Evolutionary conservation across 1,284 basidiomycete genomes (phyloP).

Genomic region (Apiotrichum akiyoshidainum): DNA sequence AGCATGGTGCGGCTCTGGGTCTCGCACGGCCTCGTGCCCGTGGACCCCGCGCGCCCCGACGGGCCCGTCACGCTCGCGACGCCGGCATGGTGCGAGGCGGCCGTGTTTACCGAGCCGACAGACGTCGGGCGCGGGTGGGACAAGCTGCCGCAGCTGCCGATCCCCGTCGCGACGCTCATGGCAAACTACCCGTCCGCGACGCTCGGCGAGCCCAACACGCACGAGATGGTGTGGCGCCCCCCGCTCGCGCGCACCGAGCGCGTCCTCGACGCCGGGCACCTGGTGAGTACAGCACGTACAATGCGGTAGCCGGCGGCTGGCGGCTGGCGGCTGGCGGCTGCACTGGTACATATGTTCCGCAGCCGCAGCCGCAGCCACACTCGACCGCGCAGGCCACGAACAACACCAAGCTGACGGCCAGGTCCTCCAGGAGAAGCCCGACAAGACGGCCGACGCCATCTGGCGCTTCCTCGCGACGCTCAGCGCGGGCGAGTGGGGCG

Average conservation of each 20-base stretch:
- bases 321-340: too few relatives aligned
- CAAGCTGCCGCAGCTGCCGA: constrained; percentile 25
- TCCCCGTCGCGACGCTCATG: constrained; percentile 26
- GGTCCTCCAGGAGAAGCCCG: constrained; percentile 41
- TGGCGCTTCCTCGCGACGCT: constrained; percentile 31
- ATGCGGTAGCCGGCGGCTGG: too few relatives aligned
- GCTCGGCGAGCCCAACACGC: constrained; percentile 27
- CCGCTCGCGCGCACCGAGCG: constrained; percentile 29
- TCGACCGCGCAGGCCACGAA: too few relatives aligned
- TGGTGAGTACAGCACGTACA: constrained; percentile 22
- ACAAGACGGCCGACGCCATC: constrained; percentile 33
- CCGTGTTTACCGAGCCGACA: constrained; percentile 31
- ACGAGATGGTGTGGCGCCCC: constrained; percentile 40
- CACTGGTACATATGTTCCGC: too few relatives aligned
- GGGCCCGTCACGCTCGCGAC: constrained; percentile 33
- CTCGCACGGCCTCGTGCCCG: constrained; percentile 57
- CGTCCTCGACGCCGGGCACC: constrained; percentile 36
- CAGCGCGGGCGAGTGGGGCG: constrained; percentile 12
- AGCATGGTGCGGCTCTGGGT: constrained; percentile 66
- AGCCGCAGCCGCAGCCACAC: too few relatives aligned
- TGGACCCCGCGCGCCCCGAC: constrained; percentile 20
- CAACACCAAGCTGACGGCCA: too few relatives aligned
- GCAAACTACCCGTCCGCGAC: constrained; percentile 27
- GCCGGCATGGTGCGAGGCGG: constrained; percentile 36
- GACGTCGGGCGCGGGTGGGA: constrained; percentile 37